These are phyloP conservation scores for Castanea mollissima DNA, from an alignment of 306 rosid species.

Conservation along the genomic window DNA sequence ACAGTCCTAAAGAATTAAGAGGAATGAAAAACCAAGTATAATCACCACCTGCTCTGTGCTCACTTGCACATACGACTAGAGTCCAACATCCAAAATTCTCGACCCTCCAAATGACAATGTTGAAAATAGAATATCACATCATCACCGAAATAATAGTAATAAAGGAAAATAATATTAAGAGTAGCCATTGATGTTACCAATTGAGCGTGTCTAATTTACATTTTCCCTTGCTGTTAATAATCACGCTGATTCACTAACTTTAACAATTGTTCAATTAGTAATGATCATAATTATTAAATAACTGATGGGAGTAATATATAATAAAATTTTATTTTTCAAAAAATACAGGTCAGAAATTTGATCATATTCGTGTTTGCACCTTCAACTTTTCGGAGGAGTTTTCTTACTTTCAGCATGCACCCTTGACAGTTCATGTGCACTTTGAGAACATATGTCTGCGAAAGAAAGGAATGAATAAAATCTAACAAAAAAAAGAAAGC, in stretches of 20 bases:
- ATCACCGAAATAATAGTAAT: no score
- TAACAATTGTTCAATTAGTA: not conserved
- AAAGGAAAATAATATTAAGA: no score
- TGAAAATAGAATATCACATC: not conserved
- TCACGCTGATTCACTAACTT: not conserved
- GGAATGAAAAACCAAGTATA: not conserved
- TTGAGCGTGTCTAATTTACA: no score
- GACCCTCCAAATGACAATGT: not conserved
- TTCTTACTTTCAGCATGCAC: constrained; percentile 45
- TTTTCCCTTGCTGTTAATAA: no score
- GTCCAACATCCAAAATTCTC: not conserved
- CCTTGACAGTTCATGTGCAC: constrained; percentile 62
- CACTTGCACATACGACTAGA: not conserved
- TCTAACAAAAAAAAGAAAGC: not conserved
- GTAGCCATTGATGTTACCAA: no score
- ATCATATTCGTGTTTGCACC: constrained; percentile 15
- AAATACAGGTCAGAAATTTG: not conserved
- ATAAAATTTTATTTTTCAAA: no score
- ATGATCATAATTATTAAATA: not conserved
- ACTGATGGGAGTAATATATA: not conserved
- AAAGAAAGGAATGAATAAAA: not conserved
- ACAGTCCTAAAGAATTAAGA: not conserved
- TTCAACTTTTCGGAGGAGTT: constrained; percentile 46
- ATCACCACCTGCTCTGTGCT: not conserved
- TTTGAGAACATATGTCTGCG: constrained; percentile 46